Base-by-base conservation (phyloP, 306 rosid genomes). In the Senna siamea region DNA sequence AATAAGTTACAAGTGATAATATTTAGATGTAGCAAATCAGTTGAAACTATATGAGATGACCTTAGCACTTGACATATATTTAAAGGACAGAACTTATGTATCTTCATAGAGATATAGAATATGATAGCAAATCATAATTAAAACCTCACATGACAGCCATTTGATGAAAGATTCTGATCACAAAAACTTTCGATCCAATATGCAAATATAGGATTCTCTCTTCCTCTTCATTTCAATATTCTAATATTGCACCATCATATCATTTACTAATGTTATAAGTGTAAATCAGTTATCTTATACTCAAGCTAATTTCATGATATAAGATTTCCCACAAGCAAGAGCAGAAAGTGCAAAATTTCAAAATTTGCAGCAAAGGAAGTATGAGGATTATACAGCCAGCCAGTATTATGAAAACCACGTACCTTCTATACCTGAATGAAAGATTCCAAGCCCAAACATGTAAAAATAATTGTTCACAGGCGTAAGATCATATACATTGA, bases 401-500 rank as follows among this genome's bases (percentile, higher is more conserved):
- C 6, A 13, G 35, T 38, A 55, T 44, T 30, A 46, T 37, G 10
- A 35, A 43, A 61, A 5, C 41, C 20, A 15, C 78, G 53, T 82
- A 92, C 99, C 99, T 87, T 95, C 90, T 26, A 95, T 90, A n/a
- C 98, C 98, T 0, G 99, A 95, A 80, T 95, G 99, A 76, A 84
- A 95, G 73, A 90, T 61, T 59, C 99, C 98, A 30, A 92, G 71
- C 28, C 99, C 99, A 62, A 92, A 55, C 73, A 86, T 80, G 83
- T 87, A 92, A 62, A 95, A 88, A 60, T 95, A 95, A 73, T 88
- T 88, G 81, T 95, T 95, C 22, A 88, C 28, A 6, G 96, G 93
- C 46, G 97, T 92, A 65, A 95, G 97, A 82, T 95, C 99, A 74
- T 95, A 95, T 76, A 92, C 87, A 81, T 95, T 95, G 73, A 95